phyloP scores from a whole-genome alignment of 202 grass and related monocot species.

The Zoysia matrella region DNA sequence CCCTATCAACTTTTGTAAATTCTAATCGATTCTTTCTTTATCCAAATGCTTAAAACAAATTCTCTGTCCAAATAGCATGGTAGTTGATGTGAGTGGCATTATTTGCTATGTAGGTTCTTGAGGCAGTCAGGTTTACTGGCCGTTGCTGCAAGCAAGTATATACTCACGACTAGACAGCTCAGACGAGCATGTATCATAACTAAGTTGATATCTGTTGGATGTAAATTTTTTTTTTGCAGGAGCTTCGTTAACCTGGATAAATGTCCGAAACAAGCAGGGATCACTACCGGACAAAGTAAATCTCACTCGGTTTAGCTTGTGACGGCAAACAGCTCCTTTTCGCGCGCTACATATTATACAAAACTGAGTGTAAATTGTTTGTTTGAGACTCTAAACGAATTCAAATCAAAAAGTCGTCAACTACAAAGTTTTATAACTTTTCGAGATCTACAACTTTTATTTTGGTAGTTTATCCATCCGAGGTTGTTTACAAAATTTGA shows the following conservation, averaged over 20 bases:
- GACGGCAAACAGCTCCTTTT: too few relatives aligned
- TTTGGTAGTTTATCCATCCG: too few relatives aligned
- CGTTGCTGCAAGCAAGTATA: constrained; percentile 26
- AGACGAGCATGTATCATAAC: constrained; percentile 31
- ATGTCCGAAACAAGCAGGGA: neutral
- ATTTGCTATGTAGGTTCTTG: constrained; percentile 41
- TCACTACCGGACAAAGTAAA: too few relatives aligned
- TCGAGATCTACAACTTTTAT: too few relatives aligned
- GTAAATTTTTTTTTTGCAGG: constrained; percentile 5
- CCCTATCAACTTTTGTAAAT: constrained; percentile 61
- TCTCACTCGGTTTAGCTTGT: too few relatives aligned
- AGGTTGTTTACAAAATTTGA: too few relatives aligned
- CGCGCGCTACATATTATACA: too few relatives aligned
- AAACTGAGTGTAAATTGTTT: too few relatives aligned
- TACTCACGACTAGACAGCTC: constrained; percentile 26
- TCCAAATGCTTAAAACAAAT: constrained; percentile 57
- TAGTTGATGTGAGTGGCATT: constrained; percentile 39
- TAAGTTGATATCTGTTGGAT: constrained; percentile 2
- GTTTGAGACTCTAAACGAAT: too few relatives aligned
- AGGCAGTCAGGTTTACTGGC: constrained; percentile 20
- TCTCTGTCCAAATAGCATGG: constrained; percentile 33
- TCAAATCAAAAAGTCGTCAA: too few relatives aligned
- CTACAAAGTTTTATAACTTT: too few relatives aligned
- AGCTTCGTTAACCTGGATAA: constrained; percentile 17
- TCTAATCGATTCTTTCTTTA: constrained; percentile 59